Conservation (phyloP, 2,329 filamentous ascomycete species). For the Xylaria sp. region DNA sequence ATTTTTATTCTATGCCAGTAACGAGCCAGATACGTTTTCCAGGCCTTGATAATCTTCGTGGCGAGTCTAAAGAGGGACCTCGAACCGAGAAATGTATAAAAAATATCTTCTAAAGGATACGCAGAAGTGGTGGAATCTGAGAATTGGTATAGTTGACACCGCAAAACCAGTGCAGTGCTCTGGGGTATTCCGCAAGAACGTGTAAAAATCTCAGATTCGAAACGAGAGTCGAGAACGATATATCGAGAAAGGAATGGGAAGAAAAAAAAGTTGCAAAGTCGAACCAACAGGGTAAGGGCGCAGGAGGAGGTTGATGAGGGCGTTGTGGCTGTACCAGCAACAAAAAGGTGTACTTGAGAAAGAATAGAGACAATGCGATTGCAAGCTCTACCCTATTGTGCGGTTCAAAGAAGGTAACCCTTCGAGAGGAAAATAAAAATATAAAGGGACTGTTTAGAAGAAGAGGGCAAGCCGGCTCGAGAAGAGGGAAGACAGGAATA, state of each 20-base stretch:
- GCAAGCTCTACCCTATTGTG: slow-evolving; percentile 12
- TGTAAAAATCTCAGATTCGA: slow-evolving; percentile 21
- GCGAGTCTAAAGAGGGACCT: slow-evolving; percentile 13
- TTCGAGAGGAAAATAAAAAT: slow-evolving; percentile 13
- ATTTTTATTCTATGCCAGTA: slow-evolving; percentile 29
- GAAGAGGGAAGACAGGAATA: slow-evolving; percentile 5
- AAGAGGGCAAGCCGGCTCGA: background rate
- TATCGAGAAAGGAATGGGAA: slow-evolving; percentile 14
- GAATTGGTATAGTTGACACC: background rate
- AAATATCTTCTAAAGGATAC: no score
- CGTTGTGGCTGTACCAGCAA: slow-evolving; percentile 8
- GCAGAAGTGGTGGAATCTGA: slow-evolving; percentile 2
- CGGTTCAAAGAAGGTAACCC: slow-evolving; percentile 10
- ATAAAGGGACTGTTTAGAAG: slow-evolving; percentile 10
- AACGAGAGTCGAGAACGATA: slow-evolving; percentile 2
- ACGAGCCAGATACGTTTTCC: slow-evolving; percentile 24
- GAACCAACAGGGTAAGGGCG: slow-evolving; percentile 5
- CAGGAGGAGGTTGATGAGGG: slow-evolving; percentile 1
- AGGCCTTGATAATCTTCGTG: slow-evolving; percentile 1
- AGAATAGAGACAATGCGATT: slow-evolving; percentile 4
- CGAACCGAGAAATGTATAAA: slow-evolving; percentile 12
- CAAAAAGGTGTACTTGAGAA: background rate
- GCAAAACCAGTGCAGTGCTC: slow-evolving; percentile 3
- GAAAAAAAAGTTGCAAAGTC: slow-evolving; percentile 7
- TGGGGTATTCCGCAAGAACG: background rate